Evolutionary conservation across 345 rosid genomes (phyloP).

Genomic region (Melaleuca alternifolia): DNA sequence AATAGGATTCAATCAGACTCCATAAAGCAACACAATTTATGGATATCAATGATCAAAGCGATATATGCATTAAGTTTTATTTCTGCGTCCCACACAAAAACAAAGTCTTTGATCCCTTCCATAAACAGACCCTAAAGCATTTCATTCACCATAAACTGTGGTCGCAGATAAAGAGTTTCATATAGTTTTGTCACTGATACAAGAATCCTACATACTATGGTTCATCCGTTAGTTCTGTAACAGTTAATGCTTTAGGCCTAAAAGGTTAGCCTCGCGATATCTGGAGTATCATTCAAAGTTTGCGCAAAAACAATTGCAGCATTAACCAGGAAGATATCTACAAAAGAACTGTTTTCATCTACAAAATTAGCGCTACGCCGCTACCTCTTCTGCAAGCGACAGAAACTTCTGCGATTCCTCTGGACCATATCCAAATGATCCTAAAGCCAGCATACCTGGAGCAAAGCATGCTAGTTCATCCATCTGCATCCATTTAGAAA

Average conservation of each 20-base stretch:
- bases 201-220: not conserved
- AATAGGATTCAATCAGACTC: not conserved
- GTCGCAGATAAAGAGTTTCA: not conserved
- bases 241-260: not conserved
- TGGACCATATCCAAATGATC: conserved; percentile 75
- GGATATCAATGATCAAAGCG: not conserved
- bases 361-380: not conserved
- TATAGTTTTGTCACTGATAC: not conserved
- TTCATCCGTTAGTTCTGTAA: not conserved
- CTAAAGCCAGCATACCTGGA: conserved; percentile 98
- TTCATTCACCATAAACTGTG: not conserved
- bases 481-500: conserved; percentile 45
- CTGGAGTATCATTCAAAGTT: not conserved
- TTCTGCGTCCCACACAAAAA: not conserved
- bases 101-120: not conserved
- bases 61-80: not conserved
- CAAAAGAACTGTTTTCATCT: not conserved
- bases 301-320: not conserved
- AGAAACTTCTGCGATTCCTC: conserved; percentile 62
- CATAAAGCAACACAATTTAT: not conserved
- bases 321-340: not conserved
- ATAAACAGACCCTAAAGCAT: not conserved
- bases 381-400: conserved; percentile 91
- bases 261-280: not conserved
- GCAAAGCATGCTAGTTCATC: conserved; percentile 99